Conservation (phyloP, 495 filamentous ascomycete species). For the Mycothermus thermophilus region DNA sequence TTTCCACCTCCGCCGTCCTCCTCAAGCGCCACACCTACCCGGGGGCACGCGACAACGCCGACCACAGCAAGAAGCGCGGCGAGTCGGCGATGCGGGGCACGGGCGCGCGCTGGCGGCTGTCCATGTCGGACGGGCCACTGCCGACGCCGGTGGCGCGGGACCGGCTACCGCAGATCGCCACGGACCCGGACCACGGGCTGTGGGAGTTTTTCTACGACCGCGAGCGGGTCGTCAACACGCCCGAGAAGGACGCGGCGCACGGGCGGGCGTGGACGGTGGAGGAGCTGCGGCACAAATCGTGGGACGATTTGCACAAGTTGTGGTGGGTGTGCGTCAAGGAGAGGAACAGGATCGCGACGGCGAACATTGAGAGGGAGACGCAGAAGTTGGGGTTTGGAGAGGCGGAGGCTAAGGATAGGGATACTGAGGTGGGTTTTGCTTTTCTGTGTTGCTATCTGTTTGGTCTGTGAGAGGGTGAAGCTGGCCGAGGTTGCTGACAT, state of each 20-base stretch:
- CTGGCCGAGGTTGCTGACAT: slow-evolving; percentile 4
- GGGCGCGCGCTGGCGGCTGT: slow-evolving; percentile 55
- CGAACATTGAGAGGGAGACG: slow-evolving; percentile 47
- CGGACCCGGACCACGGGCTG: slow-evolving; percentile 71
- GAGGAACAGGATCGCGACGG: slow-evolving; percentile 77
- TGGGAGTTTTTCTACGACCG: slow-evolving; percentile 77
- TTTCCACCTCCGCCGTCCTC: slow-evolving; percentile 26
- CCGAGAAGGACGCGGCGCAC: slow-evolving; percentile 50
- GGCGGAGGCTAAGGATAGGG: slow-evolving; percentile 44
- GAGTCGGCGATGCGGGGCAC: slow-evolving; percentile 67
- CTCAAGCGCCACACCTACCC: slow-evolving; percentile 23
- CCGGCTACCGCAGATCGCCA: slow-evolving; percentile 36
- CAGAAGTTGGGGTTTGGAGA: slow-evolving; percentile 55
- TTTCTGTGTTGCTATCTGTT: background rate
- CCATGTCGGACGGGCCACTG: slow-evolving; percentile 53
- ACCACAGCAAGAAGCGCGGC: slow-evolving; percentile 58
- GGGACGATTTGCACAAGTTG: slow-evolving; percentile 81
- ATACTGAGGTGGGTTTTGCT: slow-evolving; percentile 41
- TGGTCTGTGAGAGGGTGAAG: too few species aligned
- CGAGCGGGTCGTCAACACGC: slow-evolving; percentile 47
- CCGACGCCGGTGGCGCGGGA: slow-evolving; percentile 64
- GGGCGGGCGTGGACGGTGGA: slow-evolving; percentile 76
- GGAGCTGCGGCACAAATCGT: slow-evolving; percentile 77
- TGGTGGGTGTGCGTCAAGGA: slow-evolving; percentile 97
- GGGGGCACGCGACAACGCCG: slow-evolving; percentile 32